Conservation (phyloP, 2,329 filamentous ascomycete genomes). For the Ophiostoma tasmaniense region DNA sequence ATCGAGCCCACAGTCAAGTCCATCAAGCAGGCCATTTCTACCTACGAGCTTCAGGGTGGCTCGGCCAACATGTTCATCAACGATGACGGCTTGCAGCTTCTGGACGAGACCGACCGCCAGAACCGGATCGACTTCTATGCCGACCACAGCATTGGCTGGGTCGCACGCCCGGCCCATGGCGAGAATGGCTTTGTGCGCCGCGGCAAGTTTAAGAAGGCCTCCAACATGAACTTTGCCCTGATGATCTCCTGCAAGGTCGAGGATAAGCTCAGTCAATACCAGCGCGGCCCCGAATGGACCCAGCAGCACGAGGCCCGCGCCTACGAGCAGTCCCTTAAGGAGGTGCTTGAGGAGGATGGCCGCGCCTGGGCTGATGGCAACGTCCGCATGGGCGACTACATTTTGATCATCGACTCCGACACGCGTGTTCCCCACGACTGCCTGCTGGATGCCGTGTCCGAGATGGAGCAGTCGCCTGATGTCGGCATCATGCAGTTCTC, state of each 20-base stretch:
- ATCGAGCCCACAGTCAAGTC: constrained; percentile 70
- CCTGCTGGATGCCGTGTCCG: constrained; percentile 67
- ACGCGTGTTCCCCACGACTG: constrained; percentile 71
- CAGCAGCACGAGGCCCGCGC: constrained; percentile 59
- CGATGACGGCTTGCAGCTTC: constrained; percentile 63
- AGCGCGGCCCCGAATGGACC: constrained; percentile 54
- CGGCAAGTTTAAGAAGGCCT: constrained; percentile 63
- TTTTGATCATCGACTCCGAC: constrained; percentile 69
- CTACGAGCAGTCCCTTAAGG: constrained; percentile 56
- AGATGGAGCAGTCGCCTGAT: constrained; percentile 72
- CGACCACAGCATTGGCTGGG: constrained; percentile 62
- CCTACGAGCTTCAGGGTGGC: constrained; percentile 69
- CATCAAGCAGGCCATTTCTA: constrained; percentile 68
- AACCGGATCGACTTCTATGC: constrained; percentile 60
- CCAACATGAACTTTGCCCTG: constrained; percentile 64
- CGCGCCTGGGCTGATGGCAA: constrained; percentile 77
- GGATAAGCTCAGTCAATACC: constrained; percentile 52
- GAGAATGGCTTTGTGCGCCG: constrained; percentile 54
- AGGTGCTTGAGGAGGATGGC: constrained; percentile 58
- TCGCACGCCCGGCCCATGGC: constrained; percentile 55
- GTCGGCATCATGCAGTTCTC: constrained; percentile 73
- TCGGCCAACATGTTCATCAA: constrained; percentile 71
- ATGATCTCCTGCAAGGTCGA: constrained; percentile 63
- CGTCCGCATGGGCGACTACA: constrained; percentile 77
- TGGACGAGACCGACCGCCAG: constrained; percentile 52